Conservation (phyloP, 257 asterid species). For the Capsicum rhomboideum region DNA sequence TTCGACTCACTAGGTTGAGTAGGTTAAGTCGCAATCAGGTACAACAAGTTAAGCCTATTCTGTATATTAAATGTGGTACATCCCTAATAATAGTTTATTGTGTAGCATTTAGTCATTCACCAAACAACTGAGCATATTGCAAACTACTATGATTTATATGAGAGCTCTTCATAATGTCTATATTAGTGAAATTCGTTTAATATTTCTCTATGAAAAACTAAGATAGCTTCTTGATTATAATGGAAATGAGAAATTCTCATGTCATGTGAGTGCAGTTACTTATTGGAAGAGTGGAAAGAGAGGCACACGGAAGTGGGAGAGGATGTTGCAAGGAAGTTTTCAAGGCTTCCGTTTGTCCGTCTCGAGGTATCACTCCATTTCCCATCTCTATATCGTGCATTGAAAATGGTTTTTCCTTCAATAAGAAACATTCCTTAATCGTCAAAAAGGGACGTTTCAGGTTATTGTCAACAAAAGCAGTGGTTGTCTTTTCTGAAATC, state of each 20-base stretch:
- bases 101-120: background rate
- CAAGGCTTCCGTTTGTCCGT: constrained; percentile 33
- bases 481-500: background rate
- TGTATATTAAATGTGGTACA: background rate
- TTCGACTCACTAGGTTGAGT: background rate
- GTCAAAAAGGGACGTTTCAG: background rate
- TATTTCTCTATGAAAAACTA: background rate
- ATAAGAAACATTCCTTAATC: background rate
- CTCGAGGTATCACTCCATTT: constrained; percentile 46
- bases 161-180: background rate
- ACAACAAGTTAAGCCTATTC: background rate
- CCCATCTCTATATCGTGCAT: constrained; percentile 1
- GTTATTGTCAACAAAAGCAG: background rate
- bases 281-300: constrained; percentile 82
- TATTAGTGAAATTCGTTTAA: background rate
- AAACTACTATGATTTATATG: background rate
- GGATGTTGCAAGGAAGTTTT: constrained; percentile 38
- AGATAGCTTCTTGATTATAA: background rate
- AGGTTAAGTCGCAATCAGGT: background rate
- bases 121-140: background rate
- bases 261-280: constrained; percentile 49
- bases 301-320: constrained; percentile 26
- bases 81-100: background rate
- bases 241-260: background rate
- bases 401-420: background rate